Conservation (phyloP, 257 asterid species). For the Lavandula angustifolia region DNA sequence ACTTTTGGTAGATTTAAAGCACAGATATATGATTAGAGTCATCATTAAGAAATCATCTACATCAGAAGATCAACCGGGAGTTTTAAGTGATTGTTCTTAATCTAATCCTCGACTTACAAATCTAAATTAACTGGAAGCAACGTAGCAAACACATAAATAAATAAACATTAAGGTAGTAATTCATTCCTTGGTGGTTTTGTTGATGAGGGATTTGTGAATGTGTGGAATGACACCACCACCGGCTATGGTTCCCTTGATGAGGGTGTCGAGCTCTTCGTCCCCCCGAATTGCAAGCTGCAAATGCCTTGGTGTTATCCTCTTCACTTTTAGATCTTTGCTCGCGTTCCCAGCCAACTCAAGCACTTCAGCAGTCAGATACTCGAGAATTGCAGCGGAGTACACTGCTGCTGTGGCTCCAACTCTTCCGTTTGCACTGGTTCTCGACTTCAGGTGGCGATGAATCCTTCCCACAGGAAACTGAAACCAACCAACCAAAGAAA, state of each 20-base stretch:
- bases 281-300: constrained; percentile 95
- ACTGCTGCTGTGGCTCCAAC: constrained; percentile 98
- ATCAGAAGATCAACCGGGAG: constrained; percentile 24
- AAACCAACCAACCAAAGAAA: constrained; percentile 15
- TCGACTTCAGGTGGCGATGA: constrained; percentile 85
- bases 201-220: constrained; percentile 97
- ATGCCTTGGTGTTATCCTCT: constrained; percentile 94
- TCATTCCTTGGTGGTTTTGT: constrained; percentile 95
- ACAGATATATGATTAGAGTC: background rate
- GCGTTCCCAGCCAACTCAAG: constrained; percentile 97
- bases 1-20: background rate
- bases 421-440: constrained; percentile 85
- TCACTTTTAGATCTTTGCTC: constrained; percentile 91
- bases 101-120: constrained; percentile 32
- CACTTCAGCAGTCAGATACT: constrained; percentile 88
- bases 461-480: constrained; percentile 96
- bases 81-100: constrained; percentile 14
- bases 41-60: constrained; percentile 26
- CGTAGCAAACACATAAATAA: constrained; percentile 23
- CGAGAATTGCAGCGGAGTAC: constrained; percentile 90
- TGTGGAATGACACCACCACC: constrained; percentile 99
- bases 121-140: constrained; percentile 29
- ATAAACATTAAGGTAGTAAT: background rate
- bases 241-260: constrained; percentile 91
- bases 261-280: constrained; percentile 95